These are phyloP conservation scores for Alternaria tenuissima DNA, from an alignment of 2,329 filamentous ascomycete genomes.

Conservation along the genomic window DNA sequence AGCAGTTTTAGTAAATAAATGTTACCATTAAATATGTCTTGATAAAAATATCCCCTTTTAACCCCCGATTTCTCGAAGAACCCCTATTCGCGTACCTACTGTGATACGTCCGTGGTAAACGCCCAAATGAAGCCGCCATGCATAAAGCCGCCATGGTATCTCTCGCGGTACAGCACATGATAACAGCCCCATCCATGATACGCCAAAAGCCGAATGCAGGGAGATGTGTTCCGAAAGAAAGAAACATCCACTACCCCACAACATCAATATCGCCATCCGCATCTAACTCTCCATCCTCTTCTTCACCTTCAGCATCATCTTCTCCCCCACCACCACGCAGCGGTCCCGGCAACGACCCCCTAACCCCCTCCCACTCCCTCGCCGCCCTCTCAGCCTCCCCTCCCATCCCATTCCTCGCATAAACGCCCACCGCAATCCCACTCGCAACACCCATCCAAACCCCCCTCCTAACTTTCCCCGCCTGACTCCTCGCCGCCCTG, in stretches of 20 bases:
- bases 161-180: neutral
- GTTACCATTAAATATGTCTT: neutral
- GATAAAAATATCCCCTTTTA: neutral
- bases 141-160: neutral
- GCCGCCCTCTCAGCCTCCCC: constrained; percentile 36
- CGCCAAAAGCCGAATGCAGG: neutral
- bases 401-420: constrained; percentile 36
- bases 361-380: constrained; percentile 31
- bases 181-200: neutral
- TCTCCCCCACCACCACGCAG: constrained; percentile 23
- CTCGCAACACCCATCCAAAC: constrained; percentile 45
- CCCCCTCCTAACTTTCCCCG: constrained; percentile 29
- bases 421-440: constrained; percentile 43
- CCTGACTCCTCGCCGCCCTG: constrained; percentile 38
- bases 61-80: accelerated
- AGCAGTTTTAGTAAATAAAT: neutral
- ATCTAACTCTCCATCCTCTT: neutral
- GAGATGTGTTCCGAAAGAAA: too few relatives aligned
- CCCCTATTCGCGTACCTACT: neutral
- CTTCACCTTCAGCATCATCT: constrained; percentile 6
- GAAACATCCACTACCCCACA: neutral
- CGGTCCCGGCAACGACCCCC: constrained; percentile 32
- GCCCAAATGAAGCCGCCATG: neutral
- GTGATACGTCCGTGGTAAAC: too few relatives aligned
- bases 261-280: neutral